phyloP scores from a whole-genome alignment of 2,329 filamentous ascomycete species.

The Incumbomyces lentus region DNA sequence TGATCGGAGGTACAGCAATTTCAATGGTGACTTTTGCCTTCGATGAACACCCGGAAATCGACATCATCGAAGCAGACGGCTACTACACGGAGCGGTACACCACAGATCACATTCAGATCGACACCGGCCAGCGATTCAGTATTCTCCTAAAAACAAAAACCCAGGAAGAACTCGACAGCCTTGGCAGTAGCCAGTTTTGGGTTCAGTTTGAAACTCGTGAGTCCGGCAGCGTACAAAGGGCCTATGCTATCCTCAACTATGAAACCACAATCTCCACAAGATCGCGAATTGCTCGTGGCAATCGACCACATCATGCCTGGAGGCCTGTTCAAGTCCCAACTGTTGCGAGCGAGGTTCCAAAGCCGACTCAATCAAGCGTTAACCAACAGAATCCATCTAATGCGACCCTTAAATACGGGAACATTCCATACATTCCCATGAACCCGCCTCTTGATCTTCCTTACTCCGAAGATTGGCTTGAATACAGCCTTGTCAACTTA shows the following conservation, averaged over 20 bases:
- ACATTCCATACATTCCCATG: constrained; percentile 5
- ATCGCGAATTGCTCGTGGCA: neutral
- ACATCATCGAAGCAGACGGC: constrained; percentile 52
- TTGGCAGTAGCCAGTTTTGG: constrained; percentile 33
- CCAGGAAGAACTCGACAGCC: constrained; percentile 18
- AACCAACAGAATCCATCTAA: constrained; percentile 6
- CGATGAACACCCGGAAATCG: constrained; percentile 46
- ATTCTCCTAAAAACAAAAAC: constrained; percentile 45
- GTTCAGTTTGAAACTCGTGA: constrained; percentile 28
- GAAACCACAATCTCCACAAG: constrained; percentile 2
- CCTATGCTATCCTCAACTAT: constrained; percentile 24
- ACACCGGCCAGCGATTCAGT: constrained; percentile 51
- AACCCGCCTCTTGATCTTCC: constrained; percentile 2
- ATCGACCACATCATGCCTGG: neutral
- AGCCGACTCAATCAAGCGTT: constrained; percentile 5
- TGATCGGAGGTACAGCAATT: constrained; percentile 49
- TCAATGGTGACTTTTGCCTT: constrained; percentile 46
- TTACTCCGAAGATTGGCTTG: constrained; percentile 14
- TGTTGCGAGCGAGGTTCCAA: constrained; percentile 1
- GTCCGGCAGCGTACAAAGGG: constrained; percentile 15
- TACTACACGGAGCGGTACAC: constrained; percentile 22
- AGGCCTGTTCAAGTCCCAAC: constrained; percentile 2
- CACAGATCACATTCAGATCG: constrained; percentile 45
- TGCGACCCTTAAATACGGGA: constrained; percentile 4
- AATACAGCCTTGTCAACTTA: constrained; percentile 21